Percentiles rank a stretch among this genome's conserved stretches.
Evolutionary conservation across 1,284 basidiomycete species (phyloP).

Genomic region (Leucoagaricus sp.): DNA sequence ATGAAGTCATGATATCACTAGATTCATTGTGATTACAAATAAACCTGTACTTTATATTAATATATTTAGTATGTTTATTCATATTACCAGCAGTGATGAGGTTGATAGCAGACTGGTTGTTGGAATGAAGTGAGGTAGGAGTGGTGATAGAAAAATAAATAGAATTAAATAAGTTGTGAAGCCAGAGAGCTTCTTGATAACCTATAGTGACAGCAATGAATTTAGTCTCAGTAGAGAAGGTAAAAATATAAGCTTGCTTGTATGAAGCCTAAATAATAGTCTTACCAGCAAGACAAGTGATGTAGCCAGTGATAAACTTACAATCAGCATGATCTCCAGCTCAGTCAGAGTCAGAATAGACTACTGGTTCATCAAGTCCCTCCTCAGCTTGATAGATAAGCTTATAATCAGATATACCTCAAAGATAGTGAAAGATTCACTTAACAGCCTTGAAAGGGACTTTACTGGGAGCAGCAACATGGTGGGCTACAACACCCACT

Average conservation of each 20-base stretch:
- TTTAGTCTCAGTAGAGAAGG: slow-evolving; percentile 45
- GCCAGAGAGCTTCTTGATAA: slow-evolving; percentile 38
- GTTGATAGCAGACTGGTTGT: slow-evolving; percentile 37
- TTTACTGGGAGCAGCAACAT: no score
- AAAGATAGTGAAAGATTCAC: no score
- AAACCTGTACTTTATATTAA: no score
- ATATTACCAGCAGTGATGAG: slow-evolving; percentile 32
- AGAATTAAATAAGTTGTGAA: slow-evolving; percentile 23
- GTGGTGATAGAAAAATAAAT: neutral
- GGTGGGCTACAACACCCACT: no score
- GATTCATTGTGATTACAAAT: slow-evolving; percentile 28
- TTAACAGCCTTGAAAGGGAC: no score
- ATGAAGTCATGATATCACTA: slow-evolving; percentile 18
- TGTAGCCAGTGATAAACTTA: no score
- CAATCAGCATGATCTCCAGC: no score
- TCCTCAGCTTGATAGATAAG: no score
- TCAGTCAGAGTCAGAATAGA: no score
- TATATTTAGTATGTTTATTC: slow-evolving; percentile 39
- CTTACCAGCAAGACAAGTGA: slow-evolving; percentile 27
- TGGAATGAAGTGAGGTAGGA: slow-evolving; percentile 12
- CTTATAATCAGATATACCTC: no score
- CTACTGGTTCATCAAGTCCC: no score
- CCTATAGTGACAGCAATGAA: slow-evolving; percentile 37
- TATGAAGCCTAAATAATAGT: slow-evolving; percentile 39
- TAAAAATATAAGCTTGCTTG: slow-evolving; percentile 36